Base-by-base conservation (phyloP, 345 rosid species). In the Tarenaya hassleriana region DNA sequence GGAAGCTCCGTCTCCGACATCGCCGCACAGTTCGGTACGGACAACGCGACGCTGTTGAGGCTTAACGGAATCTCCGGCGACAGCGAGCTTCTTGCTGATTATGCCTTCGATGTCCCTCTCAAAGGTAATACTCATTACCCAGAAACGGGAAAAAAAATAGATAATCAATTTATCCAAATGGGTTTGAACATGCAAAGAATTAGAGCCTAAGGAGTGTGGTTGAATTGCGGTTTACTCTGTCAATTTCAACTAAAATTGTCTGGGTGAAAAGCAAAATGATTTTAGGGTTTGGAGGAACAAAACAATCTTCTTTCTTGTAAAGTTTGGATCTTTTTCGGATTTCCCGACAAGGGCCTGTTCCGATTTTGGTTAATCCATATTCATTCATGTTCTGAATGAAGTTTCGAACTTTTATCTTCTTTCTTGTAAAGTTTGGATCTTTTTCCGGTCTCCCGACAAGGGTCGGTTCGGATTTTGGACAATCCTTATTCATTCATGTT, bases 31-130 rank as follows among this genome's bases (percentile, higher is more conserved):
- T 86, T 72, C 17, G 81, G 78, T 18, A 76, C 77, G 1, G 56
- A 66, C 1, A 46, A 27, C 10, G 55, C 49, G 1, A 69, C 69
- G 3, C 38, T 86, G 47, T 47, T 57, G 53, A 27, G n/a, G 19
- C 57, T 76, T 37, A 86, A 83, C 61, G 72, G 70, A 9, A 74
- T 83, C 48, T 18, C 57, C 16, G 64, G 56, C 20, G 55, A 66
- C 7, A 17, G 39, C 7, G 19, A 55, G 46, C 72, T 83, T 15
- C 4, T 16, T 32, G 84, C 81, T 21, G 72, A 60, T 10, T 6
- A n/a, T 9, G 53, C 73, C 13, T 66, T 86, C 17, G 69, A 82
- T 55, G 74, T 86, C 14, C 91, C 91, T 39, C 77, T 82, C 35
- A 73, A 37, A 80, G 83, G 89, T 78, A 39, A 35, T 11, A 43